These are phyloP conservation scores for Xylariales sp. DNA, from an alignment of 2,329 filamentous ascomycete species.

Conservation along the genomic window DNA sequence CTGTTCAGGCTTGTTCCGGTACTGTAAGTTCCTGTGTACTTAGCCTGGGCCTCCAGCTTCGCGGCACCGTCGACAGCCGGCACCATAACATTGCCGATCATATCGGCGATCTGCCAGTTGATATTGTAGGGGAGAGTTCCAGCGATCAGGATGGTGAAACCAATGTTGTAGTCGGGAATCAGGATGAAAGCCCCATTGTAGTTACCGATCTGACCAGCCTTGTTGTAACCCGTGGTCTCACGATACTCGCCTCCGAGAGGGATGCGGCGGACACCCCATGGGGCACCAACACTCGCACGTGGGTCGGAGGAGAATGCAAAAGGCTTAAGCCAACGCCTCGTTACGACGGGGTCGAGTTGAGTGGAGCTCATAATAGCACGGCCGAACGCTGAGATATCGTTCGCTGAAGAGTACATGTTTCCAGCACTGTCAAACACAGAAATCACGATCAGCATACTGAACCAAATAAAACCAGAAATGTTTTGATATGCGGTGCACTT, in stretches of 20 bases:
- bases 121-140: constrained; percentile 23
- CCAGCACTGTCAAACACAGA: constrained; percentile 28
- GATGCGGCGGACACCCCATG: constrained; percentile 30
- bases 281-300: constrained; percentile 29
- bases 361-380: constrained; percentile 26
- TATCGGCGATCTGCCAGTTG: constrained; percentile 23
- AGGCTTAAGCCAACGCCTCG: constrained; percentile 35
- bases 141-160: constrained; percentile 33
- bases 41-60: constrained; percentile 19
- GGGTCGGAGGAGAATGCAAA: constrained; percentile 32
- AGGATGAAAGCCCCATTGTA: constrained; percentile 34
- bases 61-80: constrained; percentile 23
- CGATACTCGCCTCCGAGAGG: constrained; percentile 20
- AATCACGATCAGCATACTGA: no score
- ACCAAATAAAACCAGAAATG: no score
- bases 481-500: constrained; percentile 4
- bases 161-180: constrained; percentile 37
- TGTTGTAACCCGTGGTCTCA: constrained; percentile 34
- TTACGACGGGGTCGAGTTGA: constrained; percentile 26
- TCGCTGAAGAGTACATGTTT: constrained; percentile 29
- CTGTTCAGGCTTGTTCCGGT: constrained; percentile 20
- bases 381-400: constrained; percentile 25
- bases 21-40: constrained; percentile 21
- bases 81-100: constrained; percentile 21
- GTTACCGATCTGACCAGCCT: constrained; percentile 33